These are phyloP conservation scores for Panicum hallii DNA, from an alignment of 202 grass and related monocot species.

Conservation along the genomic window DNA sequence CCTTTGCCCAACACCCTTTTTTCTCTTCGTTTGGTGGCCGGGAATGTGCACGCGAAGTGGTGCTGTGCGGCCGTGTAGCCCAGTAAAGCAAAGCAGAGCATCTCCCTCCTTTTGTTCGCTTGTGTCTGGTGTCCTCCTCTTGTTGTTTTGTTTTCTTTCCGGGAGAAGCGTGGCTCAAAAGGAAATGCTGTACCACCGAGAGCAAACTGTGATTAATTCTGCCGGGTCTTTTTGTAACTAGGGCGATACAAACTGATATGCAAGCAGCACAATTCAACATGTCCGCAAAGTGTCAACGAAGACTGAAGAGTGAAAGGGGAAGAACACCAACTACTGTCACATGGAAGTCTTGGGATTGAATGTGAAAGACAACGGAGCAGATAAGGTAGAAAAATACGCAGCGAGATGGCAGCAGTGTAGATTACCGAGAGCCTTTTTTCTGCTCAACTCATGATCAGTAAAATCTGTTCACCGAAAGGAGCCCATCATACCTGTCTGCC, in stretches of 20 bases:
- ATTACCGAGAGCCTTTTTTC: background rate
- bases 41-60: conserved; percentile 26
- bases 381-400: background rate
- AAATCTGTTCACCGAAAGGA: conserved; percentile 44
- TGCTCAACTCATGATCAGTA: conserved; percentile 11
- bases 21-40: conserved; percentile 9
- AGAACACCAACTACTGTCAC: too few species aligned
- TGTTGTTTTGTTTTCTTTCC: background rate
- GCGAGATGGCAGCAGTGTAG: background rate
- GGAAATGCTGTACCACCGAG: background rate
- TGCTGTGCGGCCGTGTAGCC: background rate
- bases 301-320: background rate
- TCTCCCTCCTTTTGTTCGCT: background rate
- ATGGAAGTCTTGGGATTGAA: background rate
- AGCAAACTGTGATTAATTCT: background rate
- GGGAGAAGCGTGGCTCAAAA: background rate
- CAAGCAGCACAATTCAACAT: background rate
- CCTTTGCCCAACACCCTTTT: conserved; percentile 13
- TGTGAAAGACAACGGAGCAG: background rate
- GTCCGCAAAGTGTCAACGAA: background rate
- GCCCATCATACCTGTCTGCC: conserved; percentile 49
- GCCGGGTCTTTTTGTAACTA: background rate
- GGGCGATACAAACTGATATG: background rate
- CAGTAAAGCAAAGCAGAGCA: background rate
- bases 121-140: conserved; percentile 11